Base-by-base conservation (phyloP, 306 rosid species). In the Dalbergia oliveri region DNA sequence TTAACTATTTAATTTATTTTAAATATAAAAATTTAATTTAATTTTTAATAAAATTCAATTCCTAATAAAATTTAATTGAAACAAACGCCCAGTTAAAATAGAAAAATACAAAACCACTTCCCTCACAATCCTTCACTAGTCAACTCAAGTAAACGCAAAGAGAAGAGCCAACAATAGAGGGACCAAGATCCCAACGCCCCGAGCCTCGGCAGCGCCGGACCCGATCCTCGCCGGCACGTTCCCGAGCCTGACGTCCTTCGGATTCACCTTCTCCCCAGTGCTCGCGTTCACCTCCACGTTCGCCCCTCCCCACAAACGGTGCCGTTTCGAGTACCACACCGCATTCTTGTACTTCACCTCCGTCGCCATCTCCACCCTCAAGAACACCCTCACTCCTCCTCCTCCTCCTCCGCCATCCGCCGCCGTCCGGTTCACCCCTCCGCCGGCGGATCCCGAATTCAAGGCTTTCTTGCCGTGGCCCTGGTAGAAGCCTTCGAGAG, bases 291-390 rank as follows among this genome's bases (percentile, higher is more conserved):
- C 80, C 10, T 45, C 82, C 61, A 94, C 88, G 39, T 82, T 77
- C 2, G 88, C 88, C 56, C 91, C 87, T 13, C 88, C 90, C 26
- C 2, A 47, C 65, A 92, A 73, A 43, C 37, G 64, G 44, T 81
- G 81, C 71, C 92, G 87, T 86, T 83, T 90, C 3, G 91, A 76
- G 81, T 56, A 86, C 88, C 94, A 88, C 8, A 58, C 1, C 73
- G 86, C 1, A 41, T 87, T 87, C 89, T 90, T 89, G 34, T 83
- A 94, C 91, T 88, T 87, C 69, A 92, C 94, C 26, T 50, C 62
- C 44, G 97, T 92, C 59, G 9, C 85, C 63, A 94, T 67, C 77
- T 89, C 83, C 85, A 94, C 90, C 80, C 91, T 82, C 47, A 92
- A 72, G 21, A n/a, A 34, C 75, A 64, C 61, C 2, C n/a, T 44